Evolutionary conservation across 805 yeast species (phyloP).

Genomic region (Candida incommunis): DNA sequence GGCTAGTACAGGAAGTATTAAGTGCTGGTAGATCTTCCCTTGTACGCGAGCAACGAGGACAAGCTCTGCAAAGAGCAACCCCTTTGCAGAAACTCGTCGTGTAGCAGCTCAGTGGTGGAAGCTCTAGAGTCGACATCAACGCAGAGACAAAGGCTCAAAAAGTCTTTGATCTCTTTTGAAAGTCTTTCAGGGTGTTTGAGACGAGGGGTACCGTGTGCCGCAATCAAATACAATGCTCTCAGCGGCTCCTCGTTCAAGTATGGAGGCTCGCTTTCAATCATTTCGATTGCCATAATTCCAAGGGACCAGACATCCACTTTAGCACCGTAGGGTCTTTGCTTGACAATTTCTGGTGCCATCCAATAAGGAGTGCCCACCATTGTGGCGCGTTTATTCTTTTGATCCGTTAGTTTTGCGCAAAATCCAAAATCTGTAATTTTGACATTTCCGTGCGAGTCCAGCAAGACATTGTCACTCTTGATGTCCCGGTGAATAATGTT

Average conservation of each 20-base stretch:
- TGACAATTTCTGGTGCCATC: constrained; percentile 99
- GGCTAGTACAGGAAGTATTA: too few relatives aligned
- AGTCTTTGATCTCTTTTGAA: constrained; percentile 48
- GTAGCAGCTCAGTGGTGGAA: constrained; percentile 56
- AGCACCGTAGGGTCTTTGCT: constrained; percentile 88
- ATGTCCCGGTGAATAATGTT: constrained; percentile 95
- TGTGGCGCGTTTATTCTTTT: constrained; percentile 79
- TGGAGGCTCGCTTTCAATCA: constrained; percentile 99
- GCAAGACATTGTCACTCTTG: constrained; percentile 82
- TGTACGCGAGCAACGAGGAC: constrained; percentile 48
- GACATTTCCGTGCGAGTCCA: constrained; percentile 74
- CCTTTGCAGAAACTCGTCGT: constrained; percentile 36
- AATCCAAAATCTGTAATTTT: constrained; percentile 93
- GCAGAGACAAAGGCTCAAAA: constrained; percentile 64
- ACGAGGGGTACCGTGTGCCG: constrained; percentile 92
- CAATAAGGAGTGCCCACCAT: constrained; percentile 99
- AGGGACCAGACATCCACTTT: constrained; percentile 96
- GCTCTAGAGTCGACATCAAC: constrained; percentile 76
- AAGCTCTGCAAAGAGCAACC: constrained; percentile 22
- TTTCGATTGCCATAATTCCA: constrained; percentile 96
- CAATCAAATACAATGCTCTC: constrained; percentile 84
- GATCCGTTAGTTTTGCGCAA: constrained; percentile 84
- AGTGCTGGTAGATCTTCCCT: constrained; percentile 29
- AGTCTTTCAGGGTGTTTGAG: constrained; percentile 78
- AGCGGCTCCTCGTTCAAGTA: constrained; percentile 92